These are phyloP conservation scores for Santalum album DNA, from an alignment of 164 flowering plant genomes.

Conservation along the genomic window DNA sequence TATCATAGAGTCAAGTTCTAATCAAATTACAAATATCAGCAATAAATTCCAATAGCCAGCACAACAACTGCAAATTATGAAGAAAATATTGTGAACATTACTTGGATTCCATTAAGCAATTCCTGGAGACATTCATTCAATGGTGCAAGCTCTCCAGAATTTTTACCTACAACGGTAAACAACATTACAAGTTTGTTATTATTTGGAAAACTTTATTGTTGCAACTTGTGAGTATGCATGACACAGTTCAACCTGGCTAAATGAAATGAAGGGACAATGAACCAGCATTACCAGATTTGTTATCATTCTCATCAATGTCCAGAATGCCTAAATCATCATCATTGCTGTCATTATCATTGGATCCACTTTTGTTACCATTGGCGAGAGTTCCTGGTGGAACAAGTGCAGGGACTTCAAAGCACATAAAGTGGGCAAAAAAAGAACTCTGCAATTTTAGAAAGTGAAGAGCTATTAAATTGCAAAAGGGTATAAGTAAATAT, in stretches of 20 bases:
- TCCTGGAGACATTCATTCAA: constrained; percentile 86
- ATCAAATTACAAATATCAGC: neutral
- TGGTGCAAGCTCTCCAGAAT: constrained; percentile 59
- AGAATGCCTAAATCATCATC: constrained; percentile 89
- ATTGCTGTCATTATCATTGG: constrained; percentile 37
- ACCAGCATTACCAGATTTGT: constrained; percentile 47
- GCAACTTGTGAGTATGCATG: neutral
- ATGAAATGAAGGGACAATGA: neutral
- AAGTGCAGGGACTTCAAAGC: constrained; percentile 97
- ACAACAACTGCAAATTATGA: neutral
- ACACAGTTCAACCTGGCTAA: neutral
- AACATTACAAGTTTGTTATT: neutral
- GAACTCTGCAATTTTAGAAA: constrained; percentile 66
- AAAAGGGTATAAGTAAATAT: neutral
- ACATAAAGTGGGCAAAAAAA: constrained; percentile 98
- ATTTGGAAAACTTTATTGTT: neutral
- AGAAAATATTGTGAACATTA: constrained; percentile 19
- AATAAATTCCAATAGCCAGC: neutral
- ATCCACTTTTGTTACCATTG: constrained; percentile 44
- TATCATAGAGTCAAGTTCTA: neutral
- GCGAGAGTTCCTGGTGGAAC: constrained; percentile 61
- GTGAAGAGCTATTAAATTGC: neutral
- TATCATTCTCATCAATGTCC: constrained; percentile 90
- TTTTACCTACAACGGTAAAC: constrained; percentile 41
- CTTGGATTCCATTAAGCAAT: constrained; percentile 93